A percentile compares a stretch with the other conserved stretches of the same genome.
Evolutionary conservation across 1,284 basidiomycete genomes (phyloP).

Genomic region (Calocybe gambosa): DNA sequence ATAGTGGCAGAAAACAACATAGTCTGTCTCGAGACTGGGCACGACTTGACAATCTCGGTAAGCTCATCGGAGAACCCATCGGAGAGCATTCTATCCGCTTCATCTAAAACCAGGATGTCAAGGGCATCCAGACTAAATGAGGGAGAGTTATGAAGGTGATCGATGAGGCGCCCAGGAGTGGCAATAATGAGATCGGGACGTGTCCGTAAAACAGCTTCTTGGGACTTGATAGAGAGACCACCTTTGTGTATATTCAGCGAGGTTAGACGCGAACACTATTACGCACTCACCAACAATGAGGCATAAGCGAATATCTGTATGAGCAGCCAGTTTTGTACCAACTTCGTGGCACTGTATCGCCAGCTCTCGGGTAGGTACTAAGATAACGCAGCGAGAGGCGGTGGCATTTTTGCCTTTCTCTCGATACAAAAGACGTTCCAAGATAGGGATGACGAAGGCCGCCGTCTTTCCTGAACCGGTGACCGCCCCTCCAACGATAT

Average conservation of each 20-base stretch:
- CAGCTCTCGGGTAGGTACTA: slow-evolving; percentile 91
- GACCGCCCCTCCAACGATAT: slow-evolving; percentile 91
- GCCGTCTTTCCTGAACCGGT: slow-evolving; percentile 97
- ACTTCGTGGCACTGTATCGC: slow-evolving; percentile 95
- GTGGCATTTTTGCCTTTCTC: slow-evolving; percentile 81
- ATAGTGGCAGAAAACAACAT: slow-evolving; percentile 99
- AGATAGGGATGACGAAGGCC: slow-evolving; percentile 90
- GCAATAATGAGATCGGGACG: slow-evolving; percentile 92
- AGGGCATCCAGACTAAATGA: slow-evolving; percentile 91
- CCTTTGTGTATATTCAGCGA: slow-evolving; percentile 36
- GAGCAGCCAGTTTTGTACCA: slow-evolving; percentile 76
- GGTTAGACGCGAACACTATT: slow-evolving; percentile 8
- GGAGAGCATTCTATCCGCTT: slow-evolving; percentile 97
- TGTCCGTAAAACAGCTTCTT: slow-evolving; percentile 79
- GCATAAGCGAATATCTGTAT: slow-evolving; percentile 86
- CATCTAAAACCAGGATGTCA: slow-evolving; percentile 92
- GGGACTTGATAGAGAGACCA: slow-evolving; percentile 87
- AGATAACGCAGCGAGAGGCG: slow-evolving; percentile 89
- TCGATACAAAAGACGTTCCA: slow-evolving; percentile 87
- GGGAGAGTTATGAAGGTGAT: slow-evolving; percentile 94
- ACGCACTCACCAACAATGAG: slow-evolving; percentile 73
- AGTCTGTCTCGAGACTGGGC: slow-evolving; percentile 86
- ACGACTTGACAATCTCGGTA: slow-evolving; percentile 87
- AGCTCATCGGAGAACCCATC: slow-evolving; percentile 98
- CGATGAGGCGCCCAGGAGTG: slow-evolving; percentile 93